Evolutionary conservation across 2,329 filamentous ascomycete genomes (phyloP), one percentile per base, ranked within the genome.

Genomic region (Pseudohalonectria lignicola): DNA sequence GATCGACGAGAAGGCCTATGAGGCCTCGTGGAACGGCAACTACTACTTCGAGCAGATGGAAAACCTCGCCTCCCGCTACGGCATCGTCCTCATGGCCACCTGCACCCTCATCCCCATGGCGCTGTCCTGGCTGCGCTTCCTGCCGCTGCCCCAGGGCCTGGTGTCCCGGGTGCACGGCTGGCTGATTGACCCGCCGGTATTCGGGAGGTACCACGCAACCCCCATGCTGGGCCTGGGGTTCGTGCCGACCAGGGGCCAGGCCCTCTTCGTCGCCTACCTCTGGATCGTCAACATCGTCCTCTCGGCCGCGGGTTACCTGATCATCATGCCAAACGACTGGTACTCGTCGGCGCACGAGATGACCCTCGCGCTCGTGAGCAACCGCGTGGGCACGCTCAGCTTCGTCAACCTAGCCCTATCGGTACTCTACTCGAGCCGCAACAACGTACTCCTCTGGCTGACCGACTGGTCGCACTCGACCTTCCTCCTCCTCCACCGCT

Each of bases 261-360:
- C 36, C 10, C 36, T 48, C 9, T 49, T 41, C 29, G 42, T 48
- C 23, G 23, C 23, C 8, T 7, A 8, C 34, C 50, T 67, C 15
- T 41, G 62, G n/a, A 43, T 48, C 13, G 45, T 65, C 16, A 67
- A 67, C 41, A 39, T 59, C 11, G 33, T 61, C 12, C 48, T 63
- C 2, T 46, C 43, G 4, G 48, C 52, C n/a, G 47, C 54, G 10
- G 53, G 53, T 2, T 61, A 58, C 37, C 40, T 41, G 2, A 30
- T 42, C 8, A 41, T 8, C 10, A 11, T 44, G 4, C 58, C 56
- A 0, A 54, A 60, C 37, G 37, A 45, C 0, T 57, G 54, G 45
- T 58, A 47, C 16, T 34, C 45, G 0, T 49, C 37, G 1, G 37
- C 37, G 0, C 39, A 40, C 0, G 39, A 49, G 1, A 50, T 62